Percentiles rank a stretch among this genome's conserved stretches.
Evolutionary conservation across 768 basidiomycete species (phyloP).

Genomic region (Russula olivacea): DNA sequence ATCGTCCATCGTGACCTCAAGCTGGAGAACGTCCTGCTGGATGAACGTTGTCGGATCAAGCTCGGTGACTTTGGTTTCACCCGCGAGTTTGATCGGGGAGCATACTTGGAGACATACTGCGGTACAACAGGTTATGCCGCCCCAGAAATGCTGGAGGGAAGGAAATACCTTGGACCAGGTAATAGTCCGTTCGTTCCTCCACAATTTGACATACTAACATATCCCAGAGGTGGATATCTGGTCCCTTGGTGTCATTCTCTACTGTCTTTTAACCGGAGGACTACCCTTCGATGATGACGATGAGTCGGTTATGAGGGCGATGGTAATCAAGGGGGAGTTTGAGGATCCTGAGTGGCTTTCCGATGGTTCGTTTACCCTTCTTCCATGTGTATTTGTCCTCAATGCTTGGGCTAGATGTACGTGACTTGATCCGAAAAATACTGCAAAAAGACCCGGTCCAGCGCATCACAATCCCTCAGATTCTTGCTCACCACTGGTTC

Average conservation of each 20-base stretch:
- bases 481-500: constrained; percentile 87
- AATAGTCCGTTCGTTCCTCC: constrained; percentile 27
- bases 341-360: constrained; percentile 94
- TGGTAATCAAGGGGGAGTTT: constrained; percentile 80
- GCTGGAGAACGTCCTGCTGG: constrained; percentile 88
- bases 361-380: constrained; percentile 47
- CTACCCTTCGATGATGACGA: constrained; percentile 47
- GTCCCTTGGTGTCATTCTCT: constrained; percentile 91
- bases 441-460: constrained; percentile 70
- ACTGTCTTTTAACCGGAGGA: constrained; percentile 76
- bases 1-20: constrained; percentile 97
- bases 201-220: neutral
- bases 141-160: constrained; percentile 85
- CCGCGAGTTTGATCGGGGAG: constrained; percentile 75
- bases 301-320: constrained; percentile 48
- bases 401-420: constrained; percentile 55
- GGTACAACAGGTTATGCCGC: constrained; percentile 93
- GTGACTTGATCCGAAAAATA: constrained; percentile 72
- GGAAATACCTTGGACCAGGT: constrained; percentile 89
- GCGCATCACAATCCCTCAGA: constrained; percentile 76
- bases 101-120: constrained; percentile 87
- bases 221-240: constrained; percentile 85
- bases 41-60: constrained; percentile 87
- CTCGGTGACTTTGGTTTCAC: constrained; percentile 95
- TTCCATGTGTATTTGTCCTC: neutral